Conservation (phyloP, 306 rosid species). For the Delonix regia region DNA sequence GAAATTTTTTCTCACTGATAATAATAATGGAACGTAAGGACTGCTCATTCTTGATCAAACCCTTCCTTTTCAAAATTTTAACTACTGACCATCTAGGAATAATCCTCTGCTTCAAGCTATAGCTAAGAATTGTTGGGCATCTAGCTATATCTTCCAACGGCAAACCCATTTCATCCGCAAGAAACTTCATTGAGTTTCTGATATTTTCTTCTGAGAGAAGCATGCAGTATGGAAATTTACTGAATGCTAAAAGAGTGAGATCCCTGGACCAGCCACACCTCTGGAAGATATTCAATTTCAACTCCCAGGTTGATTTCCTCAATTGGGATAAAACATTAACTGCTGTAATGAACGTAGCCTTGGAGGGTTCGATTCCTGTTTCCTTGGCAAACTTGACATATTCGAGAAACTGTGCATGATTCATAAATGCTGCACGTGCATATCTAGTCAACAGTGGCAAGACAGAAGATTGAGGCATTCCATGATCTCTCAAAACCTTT, state of each 20-base stretch:
- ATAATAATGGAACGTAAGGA: neutral
- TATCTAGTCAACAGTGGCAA: neutral
- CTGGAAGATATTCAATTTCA: neutral
- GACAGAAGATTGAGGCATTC: neutral
- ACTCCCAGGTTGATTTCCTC: neutral
- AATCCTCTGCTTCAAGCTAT: neutral
- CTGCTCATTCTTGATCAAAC: neutral
- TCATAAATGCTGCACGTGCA: neutral
- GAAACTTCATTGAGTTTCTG: neutral
- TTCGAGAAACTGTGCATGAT: neutral
- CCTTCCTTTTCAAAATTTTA: neutral
- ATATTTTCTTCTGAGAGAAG: neutral
- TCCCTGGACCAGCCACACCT: neutral
- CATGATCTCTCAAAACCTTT: neutral
- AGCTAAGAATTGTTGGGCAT: neutral
- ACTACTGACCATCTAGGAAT: neutral
- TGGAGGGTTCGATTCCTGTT: neutral
- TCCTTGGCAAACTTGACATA: neutral
- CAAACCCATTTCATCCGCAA: neutral
- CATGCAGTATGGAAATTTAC: neutral
- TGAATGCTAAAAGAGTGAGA: neutral
- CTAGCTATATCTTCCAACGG: too few relatives aligned
- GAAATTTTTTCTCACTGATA: too few relatives aligned
- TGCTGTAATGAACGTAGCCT: neutral
- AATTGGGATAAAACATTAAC: neutral